Base-by-base conservation (phyloP, 1,139 yeast species). In the Sugiyamaella grinbergsii region DNA sequence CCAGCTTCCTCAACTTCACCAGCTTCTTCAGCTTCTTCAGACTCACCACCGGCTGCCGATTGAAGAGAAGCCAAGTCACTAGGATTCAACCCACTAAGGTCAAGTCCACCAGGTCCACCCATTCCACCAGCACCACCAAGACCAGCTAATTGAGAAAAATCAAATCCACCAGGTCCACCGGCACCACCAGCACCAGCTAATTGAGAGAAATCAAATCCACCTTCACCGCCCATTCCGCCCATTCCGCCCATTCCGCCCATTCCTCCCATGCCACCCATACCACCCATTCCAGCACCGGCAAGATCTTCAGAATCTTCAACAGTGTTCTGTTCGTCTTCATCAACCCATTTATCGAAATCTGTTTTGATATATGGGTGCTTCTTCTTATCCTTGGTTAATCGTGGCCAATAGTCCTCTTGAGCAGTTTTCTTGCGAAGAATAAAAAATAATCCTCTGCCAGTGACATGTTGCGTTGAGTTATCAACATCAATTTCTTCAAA, bases 261-360 rank as follows among this genome's bases (percentile, higher is more conserved):
- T n/a, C n/a, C n/a, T n/a, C n/a, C n/a, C n/a, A n/a, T n/a, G n/a
- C n/a, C n/a, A 24, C 28, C 28, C 5, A 5, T 10, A 61, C 65
- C 61, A n/a, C 52, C 57, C 16, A 67, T 67, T 33, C 62, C 56
- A 18, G 73, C 77, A 34, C 70, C 72, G 16, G 62, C 68, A 46
- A 60, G 59, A 10, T 64, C 71, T 42, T 60, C 61, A 22, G 47
- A 50, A 18, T 57, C 60, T 40, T 71, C 78, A 40, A 71, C 74
- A 36, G 77, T 81, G 15, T 74, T 83, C 71, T 88, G 96, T 71
- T 89, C 96, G 64, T 90, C 96, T 74, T 89, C 95, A 67, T 89
- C 96, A 41, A 85, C 94, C 98, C 98, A 93, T 71, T 84, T 87
- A 74, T 91, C 96, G 65, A 93, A 93, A 68, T 93, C 98, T 13